Conservation (phyloP, 441 rosid genomes). For the Erodium moschatum region DNA sequence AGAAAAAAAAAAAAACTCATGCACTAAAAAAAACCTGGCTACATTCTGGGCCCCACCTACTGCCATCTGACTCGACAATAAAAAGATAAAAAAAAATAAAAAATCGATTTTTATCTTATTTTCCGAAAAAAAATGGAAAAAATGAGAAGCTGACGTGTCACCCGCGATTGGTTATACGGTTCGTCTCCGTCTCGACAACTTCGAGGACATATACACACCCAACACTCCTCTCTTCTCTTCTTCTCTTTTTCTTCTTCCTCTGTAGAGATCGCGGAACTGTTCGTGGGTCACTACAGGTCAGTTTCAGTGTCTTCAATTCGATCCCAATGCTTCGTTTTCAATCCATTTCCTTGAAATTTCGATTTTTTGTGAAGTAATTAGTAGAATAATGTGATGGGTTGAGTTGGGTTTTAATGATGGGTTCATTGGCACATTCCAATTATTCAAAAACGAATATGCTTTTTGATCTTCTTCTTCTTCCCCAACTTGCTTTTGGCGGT, state of each 20-base stretch:
- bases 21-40: too few species aligned
- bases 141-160: background rate
- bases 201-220: slow-evolving; percentile 11
- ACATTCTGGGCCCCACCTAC: background rate
- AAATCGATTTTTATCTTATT: too few species aligned
- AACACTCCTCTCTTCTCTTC: background rate
- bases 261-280: slow-evolving; percentile 20
- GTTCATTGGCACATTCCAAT: slow-evolving; percentile 32
- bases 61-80: too few species aligned
- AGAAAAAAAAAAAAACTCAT: too few species aligned
- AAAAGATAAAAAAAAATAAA: too few species aligned
- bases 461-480: slow-evolving; percentile 15
- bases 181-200: slow-evolving; percentile 12
- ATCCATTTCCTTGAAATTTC: background rate
- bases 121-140: background rate
- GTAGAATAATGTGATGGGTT: background rate
- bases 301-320: slow-evolving; percentile 12
- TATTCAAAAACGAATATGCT: slow-evolving; percentile 39
- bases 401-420: slow-evolving; percentile 5
- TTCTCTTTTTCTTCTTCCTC: background rate
- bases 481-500: slow-evolving; percentile 17
- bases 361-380: background rate
- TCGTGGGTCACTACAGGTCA: slow-evolving; percentile 11
- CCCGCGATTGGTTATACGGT: slow-evolving; percentile 9
- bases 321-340: background rate